Percentiles rank a stretch among this genome's conserved stretches.
Evolutionary conservation across 164 flowering plant genomes (phyloP).

Genomic region (Amborella trichopoda): DNA sequence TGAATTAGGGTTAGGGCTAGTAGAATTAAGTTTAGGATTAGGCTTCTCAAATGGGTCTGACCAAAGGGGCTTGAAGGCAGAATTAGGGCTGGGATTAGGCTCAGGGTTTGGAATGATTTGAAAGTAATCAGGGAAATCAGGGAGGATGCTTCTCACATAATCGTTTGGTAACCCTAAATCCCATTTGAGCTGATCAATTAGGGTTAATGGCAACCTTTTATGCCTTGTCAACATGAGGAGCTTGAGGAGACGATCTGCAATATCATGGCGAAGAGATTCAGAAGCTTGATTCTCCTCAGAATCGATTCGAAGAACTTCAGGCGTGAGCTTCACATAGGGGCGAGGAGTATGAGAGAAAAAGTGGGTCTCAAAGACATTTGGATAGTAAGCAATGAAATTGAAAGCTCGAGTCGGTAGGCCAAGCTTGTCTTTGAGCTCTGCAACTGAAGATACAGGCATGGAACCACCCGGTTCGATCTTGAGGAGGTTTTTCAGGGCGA

Average conservation of each 20-base stretch:
- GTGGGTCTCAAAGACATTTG: conserved; percentile 55
- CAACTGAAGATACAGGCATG: conserved; percentile 44
- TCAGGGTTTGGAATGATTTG: conserved; percentile 14
- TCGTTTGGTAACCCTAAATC: conserved; percentile 80
- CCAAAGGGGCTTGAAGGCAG: not conserved
- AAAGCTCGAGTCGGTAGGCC: conserved; percentile 47
- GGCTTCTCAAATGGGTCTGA: no score
- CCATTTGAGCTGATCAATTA: conserved; percentile 50
- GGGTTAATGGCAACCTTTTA: conserved; percentile 33
- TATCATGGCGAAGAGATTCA: conserved; percentile 21
- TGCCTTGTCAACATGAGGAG: conserved; percentile 57
- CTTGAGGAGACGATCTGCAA: conserved; percentile 57
- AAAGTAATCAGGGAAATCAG: conserved; percentile 79
- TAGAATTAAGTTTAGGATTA: no score
- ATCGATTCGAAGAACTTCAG: conserved; percentile 39
- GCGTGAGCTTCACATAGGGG: conserved; percentile 67
- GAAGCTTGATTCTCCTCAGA: conserved; percentile 45
- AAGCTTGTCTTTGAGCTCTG: conserved; percentile 35
- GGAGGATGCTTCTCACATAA: conserved; percentile 32
- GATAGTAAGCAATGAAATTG: conserved; percentile 59
- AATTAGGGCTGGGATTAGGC: not conserved
- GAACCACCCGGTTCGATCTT: conserved; percentile 66
- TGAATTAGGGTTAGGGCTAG: no score
- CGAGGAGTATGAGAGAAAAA: conserved; percentile 19
- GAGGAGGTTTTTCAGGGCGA: conserved; percentile 63